These are phyloP conservation scores for Clonostachys chloroleuca DNA, from an alignment of 2,329 filamentous ascomycete genomes.

Conservation along the genomic window DNA sequence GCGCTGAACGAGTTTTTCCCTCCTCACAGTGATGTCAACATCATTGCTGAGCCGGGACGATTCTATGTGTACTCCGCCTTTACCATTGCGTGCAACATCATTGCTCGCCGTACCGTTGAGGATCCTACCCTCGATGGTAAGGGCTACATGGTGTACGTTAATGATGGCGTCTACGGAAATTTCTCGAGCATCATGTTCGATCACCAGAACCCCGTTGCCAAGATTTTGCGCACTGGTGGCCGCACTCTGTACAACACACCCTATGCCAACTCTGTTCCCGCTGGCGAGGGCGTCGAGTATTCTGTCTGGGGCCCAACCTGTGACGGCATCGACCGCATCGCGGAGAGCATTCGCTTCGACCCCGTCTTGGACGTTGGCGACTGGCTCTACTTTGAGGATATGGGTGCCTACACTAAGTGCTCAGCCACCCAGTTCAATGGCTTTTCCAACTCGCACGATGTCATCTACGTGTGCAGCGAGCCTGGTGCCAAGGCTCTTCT, in stretches of 20 bases:
- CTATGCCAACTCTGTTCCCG: slow-evolving; percentile 38
- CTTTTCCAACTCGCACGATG: slow-evolving; percentile 87
- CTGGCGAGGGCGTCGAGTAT: slow-evolving; percentile 65
- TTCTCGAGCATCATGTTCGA: slow-evolving; percentile 99
- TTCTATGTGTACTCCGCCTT: slow-evolving; percentile 95
- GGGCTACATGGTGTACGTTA: slow-evolving; percentile 95
- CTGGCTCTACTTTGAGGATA: slow-evolving; percentile 98
- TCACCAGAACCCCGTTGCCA: slow-evolving; percentile 86
- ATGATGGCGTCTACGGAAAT: slow-evolving; percentile 97
- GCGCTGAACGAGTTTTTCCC: slow-evolving; percentile 90
- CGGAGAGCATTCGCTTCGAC: slow-evolving; percentile 71
- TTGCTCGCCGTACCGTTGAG: slow-evolving; percentile 84
- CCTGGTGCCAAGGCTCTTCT: slow-evolving; percentile 76
- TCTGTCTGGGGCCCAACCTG: slow-evolving; percentile 98
- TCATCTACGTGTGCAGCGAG: slow-evolving; percentile 94
- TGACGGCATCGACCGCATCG: slow-evolving; percentile 95
- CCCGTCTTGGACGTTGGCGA: slow-evolving; percentile 85
- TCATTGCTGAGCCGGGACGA: slow-evolving; percentile 94
- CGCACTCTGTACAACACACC: slow-evolving; percentile 54
- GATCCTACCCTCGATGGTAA: slow-evolving; percentile 61
- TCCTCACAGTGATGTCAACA: slow-evolving; percentile 60
- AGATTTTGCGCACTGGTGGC: slow-evolving; percentile 64
- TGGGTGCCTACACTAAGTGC: slow-evolving; percentile 98
- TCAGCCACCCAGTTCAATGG: slow-evolving; percentile 98
- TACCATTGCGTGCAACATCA: slow-evolving; percentile 92